Base-by-base conservation (phyloP, 1,139 yeast species). In the Dujonia santamariae region DNA sequence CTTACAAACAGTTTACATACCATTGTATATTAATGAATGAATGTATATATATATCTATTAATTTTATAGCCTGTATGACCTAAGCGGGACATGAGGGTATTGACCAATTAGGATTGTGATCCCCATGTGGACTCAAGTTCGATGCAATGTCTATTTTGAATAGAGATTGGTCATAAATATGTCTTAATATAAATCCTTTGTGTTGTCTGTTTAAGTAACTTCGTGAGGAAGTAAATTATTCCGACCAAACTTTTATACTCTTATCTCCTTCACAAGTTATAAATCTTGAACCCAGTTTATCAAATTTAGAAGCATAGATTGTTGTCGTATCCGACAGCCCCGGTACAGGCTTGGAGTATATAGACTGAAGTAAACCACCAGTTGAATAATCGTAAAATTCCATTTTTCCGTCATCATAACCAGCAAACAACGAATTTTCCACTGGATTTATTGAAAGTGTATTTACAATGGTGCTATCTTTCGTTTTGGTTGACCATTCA, bases 211-310 rank as follows among this genome's bases (percentile, higher is more conserved):
- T n/a, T n/a, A n/a, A n/a, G n/a, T n/a, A n/a, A n/a, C n/a, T n/a
- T n/a, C n/a, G n/a, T n/a, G n/a, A n/a, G n/a, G n/a, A n/a, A n/a
- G n/a, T n/a, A n/a, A n/a, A 26, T 14, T 66, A 74, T 43, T 78
- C 81, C 32, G 71, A 77, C 96, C 97, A 92, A 1, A 92, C 65
- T 54, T 88, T 87, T 32, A 92, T 78, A 48, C 88, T 82, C 56
- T 88, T 90, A 56, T 92, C 98, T 8, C 88, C 82, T 49, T 85
- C 96, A 35, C 96, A 87, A 0, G 96, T 86, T 15, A 92, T 72
- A 38, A 92, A 61, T 28, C 96, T 71, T 46, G 81, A 57, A 0
- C 97, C 97, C 44, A 87, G 80, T 54, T 70, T 66, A 56, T 92
- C 97, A 55, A 87, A 88, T 2, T 78, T 55, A 28, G 90, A 75